Percentiles rank a stretch among this genome's conserved stretches.
phyloP scores from a whole-genome alignment of 2,329 filamentous ascomycete genomes.

The Emydomyces testavorans region DNA sequence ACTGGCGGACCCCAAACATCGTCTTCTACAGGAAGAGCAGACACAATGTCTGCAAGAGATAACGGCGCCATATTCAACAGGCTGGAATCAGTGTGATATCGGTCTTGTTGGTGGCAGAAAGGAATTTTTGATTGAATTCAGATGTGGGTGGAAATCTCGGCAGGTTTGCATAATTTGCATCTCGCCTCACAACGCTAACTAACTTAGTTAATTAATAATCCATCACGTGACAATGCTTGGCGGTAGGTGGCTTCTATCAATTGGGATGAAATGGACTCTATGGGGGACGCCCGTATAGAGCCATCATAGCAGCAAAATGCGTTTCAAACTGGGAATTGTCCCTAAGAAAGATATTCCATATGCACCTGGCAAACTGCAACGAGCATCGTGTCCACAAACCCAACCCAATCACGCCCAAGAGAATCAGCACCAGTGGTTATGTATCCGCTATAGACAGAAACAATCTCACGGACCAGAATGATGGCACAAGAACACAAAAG shows the following conservation, averaged over 20 bases:
- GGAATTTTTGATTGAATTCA: slow-evolving; percentile 8
- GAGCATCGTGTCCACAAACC: neutral
- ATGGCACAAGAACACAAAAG: neutral
- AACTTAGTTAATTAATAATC: neutral
- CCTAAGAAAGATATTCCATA: neutral
- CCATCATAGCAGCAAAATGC: too few relatives aligned
- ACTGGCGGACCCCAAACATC: slow-evolving; percentile 80
- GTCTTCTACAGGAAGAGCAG: slow-evolving; percentile 60
- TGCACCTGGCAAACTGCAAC: neutral
- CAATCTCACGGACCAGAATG: neutral
- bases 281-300: too few relatives aligned
- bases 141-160: slow-evolving; percentile 9
- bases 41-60: slow-evolving; percentile 55
- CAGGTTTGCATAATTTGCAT: slow-evolving; percentile 5
- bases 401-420: neutral
- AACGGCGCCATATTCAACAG: slow-evolving; percentile 37
- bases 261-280: too few relatives aligned
- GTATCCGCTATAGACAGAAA: too few relatives aligned
- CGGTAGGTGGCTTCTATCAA: too few relatives aligned
- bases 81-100: neutral
- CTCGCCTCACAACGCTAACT: too few relatives aligned
- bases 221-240: too few relatives aligned
- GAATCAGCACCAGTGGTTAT: neutral
- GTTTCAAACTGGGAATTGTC: neutral
- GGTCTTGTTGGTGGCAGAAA: neutral